phyloP scores from a whole-genome alignment of 345 rosid genomes.

The Gynandropsis gynandra region DNA sequence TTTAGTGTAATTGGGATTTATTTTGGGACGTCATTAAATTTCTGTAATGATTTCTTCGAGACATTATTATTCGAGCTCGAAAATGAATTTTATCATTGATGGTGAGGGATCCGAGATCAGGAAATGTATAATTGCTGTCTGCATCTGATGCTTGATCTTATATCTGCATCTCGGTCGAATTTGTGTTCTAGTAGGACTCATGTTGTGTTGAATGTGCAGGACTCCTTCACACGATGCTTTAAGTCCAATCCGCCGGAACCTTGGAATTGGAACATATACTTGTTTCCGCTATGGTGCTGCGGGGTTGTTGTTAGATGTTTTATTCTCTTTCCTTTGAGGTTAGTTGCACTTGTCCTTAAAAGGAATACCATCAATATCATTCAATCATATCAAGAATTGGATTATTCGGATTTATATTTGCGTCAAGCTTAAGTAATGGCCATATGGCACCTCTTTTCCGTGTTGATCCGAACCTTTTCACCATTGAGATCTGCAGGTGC shows the following conservation, averaged over 20 bases:
- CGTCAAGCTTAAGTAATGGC: too few species aligned
- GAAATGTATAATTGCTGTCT: neutral
- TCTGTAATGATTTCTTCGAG: neutral
- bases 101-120: too few species aligned
- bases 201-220: slow-evolving; percentile 37
- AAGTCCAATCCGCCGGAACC: slow-evolving; percentile 91
- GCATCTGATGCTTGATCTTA: slow-evolving; percentile 7
- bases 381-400: too few species aligned
- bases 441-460: too few species aligned
- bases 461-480: slow-evolving; percentile 8
- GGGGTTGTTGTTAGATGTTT: slow-evolving; percentile 84
- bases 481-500: slow-evolving; percentile 46
- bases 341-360: slow-evolving; percentile 12
- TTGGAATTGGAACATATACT: slow-evolving; percentile 93
- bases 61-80: neutral
- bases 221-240: slow-evolving; percentile 86
- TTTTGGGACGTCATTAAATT: neutral
- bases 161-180: neutral
- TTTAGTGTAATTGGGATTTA: neutral
- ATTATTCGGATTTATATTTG: too few species aligned
- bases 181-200: neutral
- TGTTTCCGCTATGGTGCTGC: slow-evolving; percentile 87
- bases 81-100: neutral
- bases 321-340: slow-evolving; percentile 84
- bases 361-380: neutral